A percentile compares a stretch with the other conserved stretches of the same genome.
These are phyloP conservation scores for Marchantia paleacea DNA, from an alignment of 225 moss, liverwort and hornwort genomes.

Conservation along the genomic window DNA sequence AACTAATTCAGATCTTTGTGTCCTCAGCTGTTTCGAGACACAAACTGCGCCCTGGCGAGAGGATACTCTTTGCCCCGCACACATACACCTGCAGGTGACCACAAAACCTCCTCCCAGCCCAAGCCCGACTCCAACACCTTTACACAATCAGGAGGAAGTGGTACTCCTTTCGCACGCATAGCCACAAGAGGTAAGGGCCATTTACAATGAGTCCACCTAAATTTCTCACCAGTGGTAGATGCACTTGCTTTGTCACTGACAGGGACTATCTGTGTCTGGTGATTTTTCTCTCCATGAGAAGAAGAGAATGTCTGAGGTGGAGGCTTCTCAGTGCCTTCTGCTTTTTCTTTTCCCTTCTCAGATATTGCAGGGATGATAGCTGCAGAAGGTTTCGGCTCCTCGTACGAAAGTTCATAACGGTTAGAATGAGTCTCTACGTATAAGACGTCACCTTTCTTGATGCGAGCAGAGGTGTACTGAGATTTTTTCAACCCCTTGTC, in stretches of 20 bases:
- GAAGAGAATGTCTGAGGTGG: conserved; percentile 42
- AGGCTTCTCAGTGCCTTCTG: conserved; percentile 50
- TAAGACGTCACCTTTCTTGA: conserved; percentile 87
- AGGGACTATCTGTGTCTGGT: conserved; percentile 45
- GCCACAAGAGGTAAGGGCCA: conserved; percentile 61
- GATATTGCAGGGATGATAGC: conserved; percentile 19
- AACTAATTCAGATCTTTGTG: neutral
- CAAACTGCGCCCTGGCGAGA: conserved; percentile 87
- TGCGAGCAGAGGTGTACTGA: conserved; percentile 91
- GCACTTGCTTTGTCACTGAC: conserved; percentile 49
- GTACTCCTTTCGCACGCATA: conserved; percentile 82
- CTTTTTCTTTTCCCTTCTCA: conserved; percentile 83
- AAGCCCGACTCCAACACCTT: conserved; percentile 76
- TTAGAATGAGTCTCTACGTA: conserved; percentile 80
- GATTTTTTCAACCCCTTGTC: conserved; percentile 93
- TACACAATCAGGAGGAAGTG: conserved; percentile 53
- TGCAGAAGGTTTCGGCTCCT: conserved; percentile 28
- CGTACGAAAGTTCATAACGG: conserved; percentile 53
- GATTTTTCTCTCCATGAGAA: conserved; percentile 60
- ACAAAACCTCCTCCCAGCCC: conserved; percentile 94
- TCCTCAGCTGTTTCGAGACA: conserved; percentile 47
- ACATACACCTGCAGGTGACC: conserved; percentile 92
- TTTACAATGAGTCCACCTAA: conserved; percentile 79
- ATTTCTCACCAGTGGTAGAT: conserved; percentile 58
- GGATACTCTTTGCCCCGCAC: conserved; percentile 77